Conservation (phyloP, 495 filamentous ascomycete genomes). For the Penicillium antarcticum region DNA sequence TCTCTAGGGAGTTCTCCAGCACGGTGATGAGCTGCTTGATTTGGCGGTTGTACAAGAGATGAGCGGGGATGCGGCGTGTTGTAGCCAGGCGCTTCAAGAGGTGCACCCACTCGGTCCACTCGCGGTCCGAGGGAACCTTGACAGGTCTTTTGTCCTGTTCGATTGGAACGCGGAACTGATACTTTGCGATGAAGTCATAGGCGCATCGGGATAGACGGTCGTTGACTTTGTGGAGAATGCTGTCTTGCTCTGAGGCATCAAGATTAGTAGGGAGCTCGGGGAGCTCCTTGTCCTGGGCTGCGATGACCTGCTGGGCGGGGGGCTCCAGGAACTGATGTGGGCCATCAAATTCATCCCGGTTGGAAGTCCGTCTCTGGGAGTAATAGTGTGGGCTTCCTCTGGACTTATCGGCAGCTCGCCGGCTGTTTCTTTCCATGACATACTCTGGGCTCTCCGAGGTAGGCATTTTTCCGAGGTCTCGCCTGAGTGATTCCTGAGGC, state of each 20-base stretch:
- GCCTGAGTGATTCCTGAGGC: constrained; percentile 31
- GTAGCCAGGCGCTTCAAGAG: constrained; percentile 82
- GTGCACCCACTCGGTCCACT: constrained; percentile 93
- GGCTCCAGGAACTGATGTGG: constrained; percentile 74
- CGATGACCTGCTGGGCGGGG: constrained; percentile 61
- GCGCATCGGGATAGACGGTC: constrained; percentile 80
- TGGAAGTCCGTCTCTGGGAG: constrained; percentile 69
- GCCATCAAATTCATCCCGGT: constrained; percentile 85
- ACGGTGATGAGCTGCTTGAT: constrained; percentile 86
- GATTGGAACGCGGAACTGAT: constrained; percentile 82
- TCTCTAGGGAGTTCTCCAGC: constrained; percentile 78
- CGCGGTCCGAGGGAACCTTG: constrained; percentile 72
- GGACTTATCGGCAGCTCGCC: constrained; percentile 39
- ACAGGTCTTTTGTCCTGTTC: constrained; percentile 77
- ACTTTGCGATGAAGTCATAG: constrained; percentile 85
- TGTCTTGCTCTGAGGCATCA: constrained; percentile 78
- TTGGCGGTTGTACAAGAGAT: constrained; percentile 81
- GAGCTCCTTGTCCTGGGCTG: constrained; percentile 72
- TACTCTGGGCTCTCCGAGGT: constrained; percentile 38
- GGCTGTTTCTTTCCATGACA: constrained; percentile 38
- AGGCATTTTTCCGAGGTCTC: constrained; percentile 30
- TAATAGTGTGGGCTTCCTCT: constrained; percentile 51
- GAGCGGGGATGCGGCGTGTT: constrained; percentile 77
- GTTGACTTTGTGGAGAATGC: constrained; percentile 74
- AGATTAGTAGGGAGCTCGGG: constrained; percentile 80